phyloP scores from a whole-genome alignment of 345 rosid species.

The Camelina neglecta region DNA sequence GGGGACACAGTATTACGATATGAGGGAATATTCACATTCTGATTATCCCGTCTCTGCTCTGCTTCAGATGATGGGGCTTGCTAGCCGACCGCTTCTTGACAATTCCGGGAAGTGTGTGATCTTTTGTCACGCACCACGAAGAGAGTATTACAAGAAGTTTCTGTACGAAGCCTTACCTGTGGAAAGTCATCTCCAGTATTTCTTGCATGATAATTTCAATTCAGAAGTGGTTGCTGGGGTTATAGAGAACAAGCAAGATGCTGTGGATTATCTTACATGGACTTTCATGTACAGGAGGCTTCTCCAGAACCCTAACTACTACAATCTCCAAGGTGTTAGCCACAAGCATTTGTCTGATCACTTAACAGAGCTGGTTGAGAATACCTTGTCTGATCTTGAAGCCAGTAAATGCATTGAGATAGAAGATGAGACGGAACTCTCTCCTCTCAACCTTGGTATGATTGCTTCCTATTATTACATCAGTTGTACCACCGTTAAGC shows the following conservation, averaged over 20 bases:
- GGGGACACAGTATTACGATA: slow-evolving; percentile 95
- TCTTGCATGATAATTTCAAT: slow-evolving; percentile 84
- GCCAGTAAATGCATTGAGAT: slow-evolving; percentile 76
- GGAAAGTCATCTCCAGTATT: slow-evolving; percentile 91
- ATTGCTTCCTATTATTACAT: slow-evolving; percentile 87
- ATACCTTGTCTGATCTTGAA: slow-evolving; percentile 76
- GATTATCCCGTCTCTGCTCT: slow-evolving; percentile 87
- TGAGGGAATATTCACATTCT: slow-evolving; percentile 82
- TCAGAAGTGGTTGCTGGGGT: slow-evolving; percentile 84
- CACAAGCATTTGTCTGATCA: slow-evolving; percentile 98
- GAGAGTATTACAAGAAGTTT: slow-evolving; percentile 90
- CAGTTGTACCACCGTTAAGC: slow-evolving; percentile 85
- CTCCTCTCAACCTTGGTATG: slow-evolving; percentile 85
- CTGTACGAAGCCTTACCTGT: slow-evolving; percentile 89
- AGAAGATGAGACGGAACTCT: slow-evolving; percentile 84
- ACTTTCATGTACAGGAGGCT: slow-evolving; percentile 94
- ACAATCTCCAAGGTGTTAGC: slow-evolving; percentile 93
- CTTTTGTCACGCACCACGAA: slow-evolving; percentile 85
- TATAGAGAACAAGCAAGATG: slow-evolving; percentile 92
- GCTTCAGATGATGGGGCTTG: slow-evolving; percentile 97
- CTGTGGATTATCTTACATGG: slow-evolving; percentile 96
- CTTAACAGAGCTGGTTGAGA: slow-evolving; percentile 93
- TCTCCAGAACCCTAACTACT: slow-evolving; percentile 91
- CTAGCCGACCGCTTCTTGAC: slow-evolving; percentile 85
- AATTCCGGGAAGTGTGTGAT: slow-evolving; percentile 88